Evolutionary conservation across 108 stramenopile species (phyloP).

Genomic region (Nitzschia putrida): DNA sequence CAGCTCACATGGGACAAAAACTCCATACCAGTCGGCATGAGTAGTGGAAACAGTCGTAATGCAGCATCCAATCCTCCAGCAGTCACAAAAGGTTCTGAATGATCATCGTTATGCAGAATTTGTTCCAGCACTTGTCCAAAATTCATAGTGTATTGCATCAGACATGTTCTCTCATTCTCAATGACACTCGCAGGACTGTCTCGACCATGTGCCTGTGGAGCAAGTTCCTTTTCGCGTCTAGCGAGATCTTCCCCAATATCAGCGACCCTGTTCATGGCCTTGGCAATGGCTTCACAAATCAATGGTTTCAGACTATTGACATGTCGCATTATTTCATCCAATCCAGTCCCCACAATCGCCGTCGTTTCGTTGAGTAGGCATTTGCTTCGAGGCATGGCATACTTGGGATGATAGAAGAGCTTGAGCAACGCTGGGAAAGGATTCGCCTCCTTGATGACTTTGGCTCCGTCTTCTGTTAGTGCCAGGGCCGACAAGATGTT

Average conservation of each 20-base stretch:
- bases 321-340: constrained; percentile 94
- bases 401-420: constrained; percentile 80
- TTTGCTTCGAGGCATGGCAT: constrained; percentile 83
- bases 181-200: constrained; percentile 25
- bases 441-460: constrained; percentile 64
- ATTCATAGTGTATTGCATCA: constrained; percentile 85
- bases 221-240: constrained; percentile 27
- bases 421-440: constrained; percentile 84
- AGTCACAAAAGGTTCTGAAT: constrained; percentile 72
- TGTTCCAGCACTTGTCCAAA: constrained; percentile 88
- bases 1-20: constrained; percentile 81
- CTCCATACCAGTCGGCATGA: constrained; percentile 65
- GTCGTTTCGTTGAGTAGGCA: constrained; percentile 88
- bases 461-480: constrained; percentile 85
- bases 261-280: constrained; percentile 70
- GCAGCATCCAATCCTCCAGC: constrained; percentile 80
- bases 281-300: constrained; percentile 66
- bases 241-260: constrained; percentile 56
- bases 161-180: constrained; percentile 65
- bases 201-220: not conserved
- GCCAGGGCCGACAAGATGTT: constrained; percentile 85
- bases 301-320: constrained; percentile 64
- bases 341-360: constrained; percentile 80
- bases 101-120: constrained; percentile 79
- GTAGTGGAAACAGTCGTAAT: constrained; percentile 62